phyloP scores from a whole-genome alignment of 2,329 filamentous ascomycete genomes.

The Albophoma yamanashiensis region DNA sequence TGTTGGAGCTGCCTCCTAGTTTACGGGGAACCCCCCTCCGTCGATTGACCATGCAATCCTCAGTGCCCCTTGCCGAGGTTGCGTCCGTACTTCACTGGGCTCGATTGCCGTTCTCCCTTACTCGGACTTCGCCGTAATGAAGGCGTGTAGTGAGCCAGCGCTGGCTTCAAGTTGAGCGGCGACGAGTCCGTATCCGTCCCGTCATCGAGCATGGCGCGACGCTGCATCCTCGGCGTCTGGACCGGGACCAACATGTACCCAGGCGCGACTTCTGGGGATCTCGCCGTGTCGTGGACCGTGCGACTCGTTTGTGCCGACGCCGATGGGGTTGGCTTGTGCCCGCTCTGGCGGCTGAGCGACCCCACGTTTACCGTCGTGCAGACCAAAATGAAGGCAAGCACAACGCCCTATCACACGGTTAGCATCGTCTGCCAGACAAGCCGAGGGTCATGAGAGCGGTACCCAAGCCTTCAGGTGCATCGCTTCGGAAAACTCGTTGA shows the following conservation, averaged over 20 bases:
- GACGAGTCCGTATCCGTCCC: slow-evolving; percentile 42
- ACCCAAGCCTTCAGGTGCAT: slow-evolving; percentile 73
- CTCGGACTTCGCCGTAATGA: slow-evolving; percentile 34
- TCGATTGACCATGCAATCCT: background rate
- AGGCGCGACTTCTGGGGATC: slow-evolving; percentile 21
- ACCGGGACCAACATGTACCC: slow-evolving; percentile 40
- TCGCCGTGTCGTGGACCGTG: slow-evolving; percentile 9
- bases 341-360: slow-evolving; percentile 21
- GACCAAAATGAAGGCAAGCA: slow-evolving; percentile 36
- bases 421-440: background rate
- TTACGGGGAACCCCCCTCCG: background rate
- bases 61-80: slow-evolving; percentile 25
- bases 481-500: slow-evolving; percentile 86
- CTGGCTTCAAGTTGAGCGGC: slow-evolving; percentile 30
- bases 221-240: slow-evolving; percentile 34
- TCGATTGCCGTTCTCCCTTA: slow-evolving; percentile 37
- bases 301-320: slow-evolving; percentile 6
- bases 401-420: slow-evolving; percentile 30
- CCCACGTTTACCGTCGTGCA: slow-evolving; percentile 41
- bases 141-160: slow-evolving; percentile 34
- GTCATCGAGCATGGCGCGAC: slow-evolving; percentile 32
- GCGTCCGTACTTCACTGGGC: slow-evolving; percentile 33
- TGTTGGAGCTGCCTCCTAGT: background rate
- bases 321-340: slow-evolving; percentile 1
- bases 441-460: slow-evolving; percentile 10